phyloP scores from a whole-genome alignment of 2,329 filamentous ascomycete genomes.

The Chaetomium strumarium region DNA sequence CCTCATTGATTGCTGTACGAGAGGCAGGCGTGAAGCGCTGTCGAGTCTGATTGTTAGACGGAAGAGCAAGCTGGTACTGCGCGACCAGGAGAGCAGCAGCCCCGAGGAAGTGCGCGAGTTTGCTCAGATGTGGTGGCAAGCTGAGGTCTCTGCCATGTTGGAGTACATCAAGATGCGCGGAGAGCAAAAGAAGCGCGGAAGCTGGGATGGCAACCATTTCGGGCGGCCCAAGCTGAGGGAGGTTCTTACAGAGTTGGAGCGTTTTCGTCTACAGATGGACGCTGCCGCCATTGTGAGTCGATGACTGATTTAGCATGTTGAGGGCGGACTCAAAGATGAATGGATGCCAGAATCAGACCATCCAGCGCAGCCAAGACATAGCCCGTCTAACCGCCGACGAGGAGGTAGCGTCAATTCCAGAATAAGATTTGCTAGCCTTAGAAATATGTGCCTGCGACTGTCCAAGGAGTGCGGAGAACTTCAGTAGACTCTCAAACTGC shows the following conservation, averaged over 20 bases:
- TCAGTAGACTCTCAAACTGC: too few relatives aligned
- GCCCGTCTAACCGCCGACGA: too few relatives aligned
- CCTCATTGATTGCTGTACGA: constrained; percentile 48
- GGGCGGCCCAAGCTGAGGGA: constrained; percentile 42
- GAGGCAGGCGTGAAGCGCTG: constrained; percentile 41
- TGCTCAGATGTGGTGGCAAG: constrained; percentile 43
- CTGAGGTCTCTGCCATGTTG: constrained; percentile 43
- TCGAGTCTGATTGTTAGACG: constrained; percentile 40
- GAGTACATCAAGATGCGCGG: constrained; percentile 40
- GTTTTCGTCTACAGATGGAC: neutral
- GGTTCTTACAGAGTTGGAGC: constrained; percentile 29
- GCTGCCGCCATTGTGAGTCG: neutral
- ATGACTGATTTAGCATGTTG: neutral
- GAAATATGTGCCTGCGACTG: too few relatives aligned
- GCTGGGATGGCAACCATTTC: constrained; percentile 48
- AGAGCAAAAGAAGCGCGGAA: constrained; percentile 32
- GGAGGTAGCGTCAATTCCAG: too few relatives aligned
- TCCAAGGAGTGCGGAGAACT: too few relatives aligned
- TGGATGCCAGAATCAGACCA: too few relatives aligned
- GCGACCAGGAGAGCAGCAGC: constrained; percentile 30
- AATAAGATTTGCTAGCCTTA: too few relatives aligned
- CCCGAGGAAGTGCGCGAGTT: constrained; percentile 28
- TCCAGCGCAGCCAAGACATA: too few relatives aligned
- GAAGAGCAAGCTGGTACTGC: constrained; percentile 42
- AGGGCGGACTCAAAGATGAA: too few relatives aligned